A percentile compares a stretch with the other conserved stretches of the same genome.
These are phyloP conservation scores for Neonectria ditissima DNA, from an alignment of 2,329 filamentous ascomycete genomes.

Conservation along the genomic window DNA sequence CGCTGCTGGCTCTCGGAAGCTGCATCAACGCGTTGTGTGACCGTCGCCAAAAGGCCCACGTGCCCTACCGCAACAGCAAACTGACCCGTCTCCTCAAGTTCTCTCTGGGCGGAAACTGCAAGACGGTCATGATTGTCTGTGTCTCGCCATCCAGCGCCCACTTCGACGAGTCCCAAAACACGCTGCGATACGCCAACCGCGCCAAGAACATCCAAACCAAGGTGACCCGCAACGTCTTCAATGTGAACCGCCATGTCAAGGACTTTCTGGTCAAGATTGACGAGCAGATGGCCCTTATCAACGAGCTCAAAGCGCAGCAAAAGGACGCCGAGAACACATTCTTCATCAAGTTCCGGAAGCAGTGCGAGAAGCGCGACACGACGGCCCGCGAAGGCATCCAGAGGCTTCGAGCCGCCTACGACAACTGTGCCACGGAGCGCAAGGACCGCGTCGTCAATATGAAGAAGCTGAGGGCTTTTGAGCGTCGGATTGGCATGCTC, in stretches of 20 bases:
- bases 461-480: constrained; percentile 84
- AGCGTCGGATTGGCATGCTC: constrained; percentile 86
- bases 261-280: constrained; percentile 99
- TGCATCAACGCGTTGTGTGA: constrained; percentile 99
- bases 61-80: constrained; percentile 98
- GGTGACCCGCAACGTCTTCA: constrained; percentile 98
- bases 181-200: constrained; percentile 93
- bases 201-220: constrained; percentile 99
- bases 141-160: constrained; percentile 96
- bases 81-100: constrained; percentile 96
- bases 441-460: constrained; percentile 83
- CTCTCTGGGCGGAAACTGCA: constrained; percentile 96
- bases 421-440: constrained; percentile 81
- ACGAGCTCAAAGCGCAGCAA: constrained; percentile 92
- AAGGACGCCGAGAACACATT: constrained; percentile 87
- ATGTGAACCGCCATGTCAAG: constrained; percentile 98
- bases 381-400: constrained; percentile 82
- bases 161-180: constrained; percentile 98
- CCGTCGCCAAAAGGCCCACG: constrained; percentile 88
- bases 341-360: constrained; percentile 91
- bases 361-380: constrained; percentile 83
- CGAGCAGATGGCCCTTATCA: constrained; percentile 97
- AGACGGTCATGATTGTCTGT: constrained; percentile 99
- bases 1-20: constrained; percentile 90
- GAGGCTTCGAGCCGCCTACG: constrained; percentile 85